A percentile compares a stretch with the other conserved stretches of the same genome.
These are phyloP conservation scores for Stagonosporopsis chrysanthemi DNA, from an alignment of 2,329 filamentous ascomycete genomes.

Conservation along the genomic window DNA sequence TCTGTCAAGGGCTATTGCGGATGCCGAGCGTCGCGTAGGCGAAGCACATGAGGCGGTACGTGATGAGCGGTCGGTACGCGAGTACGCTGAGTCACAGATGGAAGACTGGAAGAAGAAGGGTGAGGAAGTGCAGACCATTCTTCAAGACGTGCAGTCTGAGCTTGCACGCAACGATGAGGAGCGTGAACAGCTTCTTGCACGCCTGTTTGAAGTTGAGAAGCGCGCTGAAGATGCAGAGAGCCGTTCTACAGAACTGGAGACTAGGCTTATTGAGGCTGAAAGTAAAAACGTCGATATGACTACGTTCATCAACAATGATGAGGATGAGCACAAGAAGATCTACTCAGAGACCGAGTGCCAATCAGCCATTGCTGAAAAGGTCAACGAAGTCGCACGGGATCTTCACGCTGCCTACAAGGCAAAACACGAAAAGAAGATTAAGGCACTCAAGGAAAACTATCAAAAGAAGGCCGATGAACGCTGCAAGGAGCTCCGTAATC, in stretches of 20 bases:
- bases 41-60: conserved; percentile 83
- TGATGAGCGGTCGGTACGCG: conserved; percentile 74
- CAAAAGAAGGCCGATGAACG: conserved; percentile 90
- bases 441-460: conserved; percentile 82
- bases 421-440: conserved; percentile 96
- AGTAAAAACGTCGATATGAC: conserved; percentile 78
- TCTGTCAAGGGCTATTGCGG: conserved; percentile 83
- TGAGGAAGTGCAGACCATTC: conserved; percentile 82
- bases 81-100: conserved; percentile 77
- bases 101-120: conserved; percentile 84
- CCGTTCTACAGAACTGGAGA: conserved; percentile 73
- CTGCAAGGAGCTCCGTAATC: conserved; percentile 76
- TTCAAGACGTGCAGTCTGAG: conserved; percentile 82
- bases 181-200: conserved; percentile 77
- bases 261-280: conserved; percentile 58
- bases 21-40: conserved; percentile 91
- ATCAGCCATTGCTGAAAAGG: conserved; percentile 85
- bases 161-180: conserved; percentile 81
- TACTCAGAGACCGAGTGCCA: conserved; percentile 56
- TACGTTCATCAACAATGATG: conserved; percentile 54
- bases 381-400: conserved; percentile 76
- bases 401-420: conserved; percentile 93
- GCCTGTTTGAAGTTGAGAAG: conserved; percentile 77
- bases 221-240: conserved; percentile 77
- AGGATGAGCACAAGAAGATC: conserved; percentile 46